Conservation (phyloP, 1,139 yeast genomes). For the Saccharomyces pastorianus region DNA sequence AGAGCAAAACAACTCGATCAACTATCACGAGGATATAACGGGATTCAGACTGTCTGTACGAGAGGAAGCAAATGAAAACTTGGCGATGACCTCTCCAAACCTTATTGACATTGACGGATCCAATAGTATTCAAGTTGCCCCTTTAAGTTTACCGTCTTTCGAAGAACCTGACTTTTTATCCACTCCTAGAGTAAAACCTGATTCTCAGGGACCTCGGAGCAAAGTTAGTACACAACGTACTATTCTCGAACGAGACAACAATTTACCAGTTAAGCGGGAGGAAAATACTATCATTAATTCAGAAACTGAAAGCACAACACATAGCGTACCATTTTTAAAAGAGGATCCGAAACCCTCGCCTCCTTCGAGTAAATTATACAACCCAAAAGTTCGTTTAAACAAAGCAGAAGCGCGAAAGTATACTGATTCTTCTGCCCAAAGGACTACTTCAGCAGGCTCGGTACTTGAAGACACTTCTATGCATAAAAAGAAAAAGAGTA, state of each 20-base stretch:
- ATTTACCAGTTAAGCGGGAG: background rate
- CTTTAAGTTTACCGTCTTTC: constrained; percentile 1
- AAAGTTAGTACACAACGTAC: background rate
- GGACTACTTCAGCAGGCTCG: constrained; percentile 10
- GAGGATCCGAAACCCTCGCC: background rate
- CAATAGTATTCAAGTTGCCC: constrained; percentile 8
- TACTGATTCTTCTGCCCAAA: background rate
- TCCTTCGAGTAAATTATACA: background rate
- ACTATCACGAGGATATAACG: background rate
- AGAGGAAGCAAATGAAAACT: background rate
- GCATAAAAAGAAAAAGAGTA: constrained; percentile 28
- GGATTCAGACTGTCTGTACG: background rate
- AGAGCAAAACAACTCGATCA: constrained; percentile 21
- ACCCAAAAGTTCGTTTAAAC: background rate
- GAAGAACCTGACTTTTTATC: constrained; percentile 29
- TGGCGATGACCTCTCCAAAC: constrained; percentile 24
- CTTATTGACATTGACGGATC: constrained; percentile 30
- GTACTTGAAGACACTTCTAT: constrained; percentile 6
- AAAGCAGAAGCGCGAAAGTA: background rate
- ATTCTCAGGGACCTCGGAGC: background rate
- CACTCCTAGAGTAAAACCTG: constrained; percentile 14
- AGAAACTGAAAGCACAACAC: background rate
- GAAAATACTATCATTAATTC: background rate
- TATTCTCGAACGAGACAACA: background rate
- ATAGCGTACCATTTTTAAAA: background rate